These are phyloP conservation scores for Pilasporangium apinafurcum DNA, from an alignment of 352 stramenopile genomes.

Conservation along the genomic window DNA sequence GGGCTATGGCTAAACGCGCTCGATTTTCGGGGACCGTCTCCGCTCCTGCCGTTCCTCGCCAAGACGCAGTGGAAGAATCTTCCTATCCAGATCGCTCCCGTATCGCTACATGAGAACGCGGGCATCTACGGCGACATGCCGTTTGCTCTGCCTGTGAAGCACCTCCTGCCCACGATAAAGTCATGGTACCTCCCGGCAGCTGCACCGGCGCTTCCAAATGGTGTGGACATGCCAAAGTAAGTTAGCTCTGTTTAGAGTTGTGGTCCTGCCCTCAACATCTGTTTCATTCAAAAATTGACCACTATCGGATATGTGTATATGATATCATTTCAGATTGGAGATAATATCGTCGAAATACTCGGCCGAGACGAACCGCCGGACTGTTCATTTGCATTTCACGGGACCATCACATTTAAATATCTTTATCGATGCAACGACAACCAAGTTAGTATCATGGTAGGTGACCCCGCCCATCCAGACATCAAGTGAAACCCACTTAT, in stretches of 20 bases:
- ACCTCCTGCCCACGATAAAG: constrained; percentile 59
- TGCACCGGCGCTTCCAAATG: constrained; percentile 15
- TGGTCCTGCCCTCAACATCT: no score
- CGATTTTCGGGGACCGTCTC: constrained; percentile 54
- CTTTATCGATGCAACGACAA: constrained; percentile 72
- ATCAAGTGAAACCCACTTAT: background rate
- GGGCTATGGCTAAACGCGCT: constrained; percentile 70
- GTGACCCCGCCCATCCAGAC: constrained; percentile 3
- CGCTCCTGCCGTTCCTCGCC: constrained; percentile 35
- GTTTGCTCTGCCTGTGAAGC: constrained; percentile 46
- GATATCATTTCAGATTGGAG: constrained; percentile 21
- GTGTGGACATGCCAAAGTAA: constrained; percentile 21
- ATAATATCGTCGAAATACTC: constrained; percentile 61
- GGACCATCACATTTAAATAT: constrained; percentile 65
- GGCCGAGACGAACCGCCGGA: constrained; percentile 35
- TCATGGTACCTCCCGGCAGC: constrained; percentile 62
- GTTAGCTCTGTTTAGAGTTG: no score
- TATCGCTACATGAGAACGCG: constrained; percentile 35
- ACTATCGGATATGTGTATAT: background rate
- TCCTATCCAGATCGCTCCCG: constrained; percentile 18
- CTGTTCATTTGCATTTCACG: constrained; percentile 59
- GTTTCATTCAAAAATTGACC: background rate
- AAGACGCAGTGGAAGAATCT: constrained; percentile 45
- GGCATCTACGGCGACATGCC: constrained; percentile 73
- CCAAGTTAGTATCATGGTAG: constrained; percentile 60